Base-by-base conservation (phyloP, 1,284 basidiomycete species). In the Fomitiporia mediterranea region DNA sequence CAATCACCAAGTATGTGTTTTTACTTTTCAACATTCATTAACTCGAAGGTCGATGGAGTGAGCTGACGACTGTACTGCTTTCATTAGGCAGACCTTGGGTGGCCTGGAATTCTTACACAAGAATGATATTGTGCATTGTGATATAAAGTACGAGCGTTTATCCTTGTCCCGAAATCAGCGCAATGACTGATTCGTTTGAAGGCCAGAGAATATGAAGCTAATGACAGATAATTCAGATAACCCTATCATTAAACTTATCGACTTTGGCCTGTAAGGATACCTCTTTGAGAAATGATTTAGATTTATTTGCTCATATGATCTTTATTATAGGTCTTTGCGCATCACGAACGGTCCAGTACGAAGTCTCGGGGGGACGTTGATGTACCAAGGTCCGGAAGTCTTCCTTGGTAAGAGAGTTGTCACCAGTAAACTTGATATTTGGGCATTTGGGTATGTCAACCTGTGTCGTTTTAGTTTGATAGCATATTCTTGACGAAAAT, bases 121-220 rank as follows among this genome's bases (percentile, higher is more conserved):
- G 15, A 27, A 46, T 15, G 15, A 30, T 15, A 46, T 46, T 17
- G 44, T 46, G 27, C 44, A 46, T 32, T n/a, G 23, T 46, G 44
- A 46, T 17, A 28, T 46, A 25, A 46, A 46, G 44, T 46, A 11
- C 27, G 44, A 13, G 25, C 8, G 7, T 4, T n/a, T 6, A 13
- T 7, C 27, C n/a, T 46, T n/a, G 3, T 30, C 15, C 25, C 44
- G 13, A 25, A 28, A 11, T 30, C 1, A n/a, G 17, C 8, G 5
- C 15, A 30, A 8, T 28, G 13, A 46, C 28, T 30, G 25, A n/a
- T 6, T 28, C 2, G n/a, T 46, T n/a, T 15, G 27, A 28, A 46
- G 44, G 25, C 44, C 44, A 46, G 44, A 46, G 25, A 46, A 46
- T 28, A 46, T 46, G 11, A 46, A 28, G 44, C 30, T 46, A 9